Evolutionary conservation across 192 early-diverging fungal genomes (phyloP), one percentile per base, ranked within the genome.

Genomic region (Gryganskiella cystojenkinii): DNA sequence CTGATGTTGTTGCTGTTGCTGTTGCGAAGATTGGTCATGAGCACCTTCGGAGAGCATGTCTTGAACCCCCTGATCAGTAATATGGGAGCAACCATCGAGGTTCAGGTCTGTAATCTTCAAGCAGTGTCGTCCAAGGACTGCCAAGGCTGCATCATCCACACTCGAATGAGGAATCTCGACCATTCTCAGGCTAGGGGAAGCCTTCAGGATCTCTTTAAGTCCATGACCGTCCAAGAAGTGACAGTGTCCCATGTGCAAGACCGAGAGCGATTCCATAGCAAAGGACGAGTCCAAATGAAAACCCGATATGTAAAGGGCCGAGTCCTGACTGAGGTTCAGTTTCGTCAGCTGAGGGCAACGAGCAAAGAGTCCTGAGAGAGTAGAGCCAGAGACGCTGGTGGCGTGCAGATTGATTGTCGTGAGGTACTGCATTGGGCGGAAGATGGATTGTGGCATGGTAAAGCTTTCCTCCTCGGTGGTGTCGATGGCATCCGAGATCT

Each of bases 141-240:
- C 65, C 10, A 78, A 31, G 1, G 54, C 56, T 1, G 53, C 25
- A 58, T 78, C 66, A 17, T 69, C 74, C 0, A 78, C 56, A 20
- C 68, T 78, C 20, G 74, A 68, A 14, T 68, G 34, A 14, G 74
- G 46, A 10, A 69, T 61, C 4, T 78, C 74, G 3, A 69, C 60
- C 2, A 31, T 46, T 0, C 27, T 6, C 15, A 78, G 60, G 25
- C 58, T 53, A 1, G 66, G 74, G 0, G 56, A 58, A 17, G 74
- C 55, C 13, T 57, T 57, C 54, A 78, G 64, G 20, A 78, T 68
- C 43, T 78, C 74, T 55, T 78, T 78, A 53, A 60, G 69, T 27
- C 66, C 74, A 45, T 68, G 66, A 14, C 74, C 74, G 27, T 78
- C 74, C 61, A 78, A 25, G 37, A 78, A 78, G n/a, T 69, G 65